Conservation (phyloP, 2,329 filamentous ascomycete genomes). For the Colletotrichum sp. region DNA sequence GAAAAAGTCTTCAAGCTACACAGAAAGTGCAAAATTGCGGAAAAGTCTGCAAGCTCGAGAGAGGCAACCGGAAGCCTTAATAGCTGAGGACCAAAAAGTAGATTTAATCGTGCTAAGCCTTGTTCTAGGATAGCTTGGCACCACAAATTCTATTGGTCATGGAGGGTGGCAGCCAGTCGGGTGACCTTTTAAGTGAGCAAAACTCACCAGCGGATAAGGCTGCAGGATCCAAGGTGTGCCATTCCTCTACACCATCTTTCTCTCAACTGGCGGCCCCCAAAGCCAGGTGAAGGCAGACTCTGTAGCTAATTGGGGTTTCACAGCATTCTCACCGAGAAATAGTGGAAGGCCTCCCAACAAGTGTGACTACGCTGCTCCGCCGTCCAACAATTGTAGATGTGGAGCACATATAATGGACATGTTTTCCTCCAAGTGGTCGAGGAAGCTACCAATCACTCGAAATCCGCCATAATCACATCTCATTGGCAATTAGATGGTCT, state of each 20-base stretch:
- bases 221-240: neutral
- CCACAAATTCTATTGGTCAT: rapidly evolving
- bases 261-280: neutral
- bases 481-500: neutral
- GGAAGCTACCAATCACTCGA: neutral
- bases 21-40: neutral
- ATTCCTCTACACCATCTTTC: neutral
- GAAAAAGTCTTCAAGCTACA: neutral
- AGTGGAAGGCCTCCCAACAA: neutral
- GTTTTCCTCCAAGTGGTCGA: neutral
- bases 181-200: neutral
- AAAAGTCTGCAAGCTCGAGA: neutral
- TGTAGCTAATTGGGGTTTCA: neutral
- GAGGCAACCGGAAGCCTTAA: neutral
- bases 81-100: neutral
- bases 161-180: neutral
- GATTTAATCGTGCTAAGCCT: neutral
- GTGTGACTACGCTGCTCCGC: neutral
- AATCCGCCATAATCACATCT: neutral
- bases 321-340: neutral
- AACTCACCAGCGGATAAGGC: neutral
- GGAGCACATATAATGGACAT: neutral
- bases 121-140: neutral
- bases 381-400: neutral
- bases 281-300: neutral